Evolutionary conservation across 352 stramenopile genomes (phyloP).

Genomic region (Phytopythium sindhum): DNA sequence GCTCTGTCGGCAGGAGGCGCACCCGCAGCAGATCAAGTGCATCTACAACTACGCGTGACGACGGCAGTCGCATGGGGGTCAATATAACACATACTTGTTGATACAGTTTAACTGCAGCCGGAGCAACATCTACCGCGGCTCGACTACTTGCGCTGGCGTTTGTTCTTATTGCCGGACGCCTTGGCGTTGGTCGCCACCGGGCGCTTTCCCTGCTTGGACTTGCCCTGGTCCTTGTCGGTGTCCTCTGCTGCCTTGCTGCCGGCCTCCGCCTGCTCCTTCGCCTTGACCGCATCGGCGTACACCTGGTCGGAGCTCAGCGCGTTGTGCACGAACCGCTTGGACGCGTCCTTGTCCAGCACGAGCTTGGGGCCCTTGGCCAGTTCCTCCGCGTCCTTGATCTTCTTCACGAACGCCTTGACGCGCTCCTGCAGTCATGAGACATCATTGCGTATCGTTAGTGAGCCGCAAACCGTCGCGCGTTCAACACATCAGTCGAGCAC

Average conservation of each 20-base stretch:
- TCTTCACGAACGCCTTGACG: conserved; percentile 87
- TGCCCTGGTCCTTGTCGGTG: conserved; percentile 30
- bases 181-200: conserved; percentile 15
- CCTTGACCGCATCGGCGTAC: conserved; percentile 65
- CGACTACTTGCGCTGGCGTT: conserved; percentile 42
- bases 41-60: conserved; percentile 88
- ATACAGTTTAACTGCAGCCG: not conserved
- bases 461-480: not conserved
- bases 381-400: conserved; percentile 88
- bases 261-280: conserved; percentile 21
- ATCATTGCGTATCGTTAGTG: not conserved
- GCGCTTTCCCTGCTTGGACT: conserved; percentile 16
- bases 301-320: conserved; percentile 85
- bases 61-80: not conserved
- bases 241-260: conserved; percentile 11
- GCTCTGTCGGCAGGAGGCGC: conserved; percentile 81
- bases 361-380: conserved; percentile 72
- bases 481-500: not conserved
- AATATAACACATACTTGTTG: conserved; percentile 3
- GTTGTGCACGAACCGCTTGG: conserved; percentile 81
- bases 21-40: conserved; percentile 90
- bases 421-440: conserved; percentile 41
- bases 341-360: conserved; percentile 73
- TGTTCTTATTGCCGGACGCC: conserved; percentile 45
- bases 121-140: not conserved